These are phyloP conservation scores for Exsudoporus frostii DNA, from an alignment of 768 basidiomycete species.

Conservation along the genomic window DNA sequence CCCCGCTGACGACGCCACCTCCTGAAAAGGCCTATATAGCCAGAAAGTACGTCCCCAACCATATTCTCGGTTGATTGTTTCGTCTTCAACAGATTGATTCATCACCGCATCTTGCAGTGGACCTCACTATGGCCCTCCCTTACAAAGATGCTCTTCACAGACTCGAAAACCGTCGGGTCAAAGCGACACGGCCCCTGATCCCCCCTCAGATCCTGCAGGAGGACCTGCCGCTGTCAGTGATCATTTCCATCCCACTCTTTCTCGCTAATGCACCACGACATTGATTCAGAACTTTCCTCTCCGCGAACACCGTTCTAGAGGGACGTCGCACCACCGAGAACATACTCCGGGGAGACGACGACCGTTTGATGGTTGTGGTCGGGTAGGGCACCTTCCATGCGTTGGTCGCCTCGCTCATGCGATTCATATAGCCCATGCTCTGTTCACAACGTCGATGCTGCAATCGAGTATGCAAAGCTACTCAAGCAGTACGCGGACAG, in stretches of 20 bases:
- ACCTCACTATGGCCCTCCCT: conserved; percentile 63
- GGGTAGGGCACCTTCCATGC: conserved; percentile 47
- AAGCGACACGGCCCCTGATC: conserved; percentile 82
- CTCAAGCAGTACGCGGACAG: conserved; percentile 77
- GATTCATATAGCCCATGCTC: conserved; percentile 73
- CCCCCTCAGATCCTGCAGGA: conserved; percentile 94
- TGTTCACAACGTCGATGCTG: conserved; percentile 85
- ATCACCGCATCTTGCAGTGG: conserved; percentile 23
- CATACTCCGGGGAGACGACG: conserved; percentile 82
- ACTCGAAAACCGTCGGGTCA: conserved; percentile 86
- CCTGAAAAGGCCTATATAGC: conserved; percentile 15
- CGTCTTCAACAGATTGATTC: conserved; percentile 19
- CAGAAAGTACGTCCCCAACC: conserved; percentile 20
- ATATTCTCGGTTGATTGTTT: neutral
- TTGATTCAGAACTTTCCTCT: conserved; percentile 58
- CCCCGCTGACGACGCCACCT: conserved; percentile 1
- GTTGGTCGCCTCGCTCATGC: conserved; percentile 6
- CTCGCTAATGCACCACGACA: conserved; percentile 1
- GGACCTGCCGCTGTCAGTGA: conserved; percentile 77
- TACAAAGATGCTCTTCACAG: conserved; percentile 77
- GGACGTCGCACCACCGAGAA: conserved; percentile 77
- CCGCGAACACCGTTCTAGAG: conserved; percentile 87
- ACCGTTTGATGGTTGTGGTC: conserved; percentile 88
- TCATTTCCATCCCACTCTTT: neutral
- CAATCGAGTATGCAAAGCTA: conserved; percentile 80